These are phyloP conservation scores for Lachnellula hyalina DNA, from an alignment of 2,329 filamentous ascomycete genomes.

Conservation along the genomic window DNA sequence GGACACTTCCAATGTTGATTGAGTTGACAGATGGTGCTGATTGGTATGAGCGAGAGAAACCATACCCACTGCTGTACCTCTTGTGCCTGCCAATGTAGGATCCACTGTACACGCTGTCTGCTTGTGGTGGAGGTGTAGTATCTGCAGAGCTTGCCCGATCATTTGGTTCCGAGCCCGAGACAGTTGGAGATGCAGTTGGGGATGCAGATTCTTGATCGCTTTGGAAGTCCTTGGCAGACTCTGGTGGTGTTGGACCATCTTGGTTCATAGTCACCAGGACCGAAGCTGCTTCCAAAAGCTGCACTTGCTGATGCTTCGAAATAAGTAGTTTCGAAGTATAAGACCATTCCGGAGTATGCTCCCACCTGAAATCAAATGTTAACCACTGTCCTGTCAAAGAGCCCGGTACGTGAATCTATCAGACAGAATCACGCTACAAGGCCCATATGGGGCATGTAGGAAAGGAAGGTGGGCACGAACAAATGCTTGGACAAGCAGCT, in stretches of 20 bases:
- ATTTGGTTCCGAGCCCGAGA: conserved; percentile 69
- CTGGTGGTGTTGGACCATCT: conserved; percentile 55
- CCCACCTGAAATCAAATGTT: conserved; percentile 68
- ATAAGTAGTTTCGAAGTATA: conserved; percentile 96
- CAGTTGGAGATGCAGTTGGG: conserved; percentile 50
- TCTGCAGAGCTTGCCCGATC: conserved; percentile 80
- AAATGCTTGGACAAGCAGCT: conserved; percentile 99
- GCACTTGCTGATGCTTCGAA: conserved; percentile 98
- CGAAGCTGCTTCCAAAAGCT: conserved; percentile 93
- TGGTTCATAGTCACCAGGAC: conserved; percentile 88
- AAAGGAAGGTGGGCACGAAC: conserved; percentile 71
- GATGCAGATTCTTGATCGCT: conserved; percentile 81
- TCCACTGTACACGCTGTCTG: conserved; percentile 41
- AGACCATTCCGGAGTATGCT: conserved; percentile 97
- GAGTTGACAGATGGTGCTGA: conserved; percentile 54
- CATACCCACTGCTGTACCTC: conserved; percentile 52
- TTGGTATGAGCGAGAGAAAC: conserved; percentile 75
- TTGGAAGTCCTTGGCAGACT: conserved; percentile 61
- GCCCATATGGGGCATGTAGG: conserved; percentile 30
- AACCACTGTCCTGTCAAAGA: conserved; percentile 28
- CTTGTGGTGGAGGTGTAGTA: conserved; percentile 83
- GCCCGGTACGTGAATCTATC: conserved; percentile 32
- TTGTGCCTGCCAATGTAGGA: conserved; percentile 42
- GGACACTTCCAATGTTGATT: conserved; percentile 47
- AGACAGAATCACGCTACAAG: conserved; percentile 30